Evolutionary conservation across 2,329 filamentous ascomycete genomes (phyloP).

Genomic region (Coccinonectria pachysandricola): DNA sequence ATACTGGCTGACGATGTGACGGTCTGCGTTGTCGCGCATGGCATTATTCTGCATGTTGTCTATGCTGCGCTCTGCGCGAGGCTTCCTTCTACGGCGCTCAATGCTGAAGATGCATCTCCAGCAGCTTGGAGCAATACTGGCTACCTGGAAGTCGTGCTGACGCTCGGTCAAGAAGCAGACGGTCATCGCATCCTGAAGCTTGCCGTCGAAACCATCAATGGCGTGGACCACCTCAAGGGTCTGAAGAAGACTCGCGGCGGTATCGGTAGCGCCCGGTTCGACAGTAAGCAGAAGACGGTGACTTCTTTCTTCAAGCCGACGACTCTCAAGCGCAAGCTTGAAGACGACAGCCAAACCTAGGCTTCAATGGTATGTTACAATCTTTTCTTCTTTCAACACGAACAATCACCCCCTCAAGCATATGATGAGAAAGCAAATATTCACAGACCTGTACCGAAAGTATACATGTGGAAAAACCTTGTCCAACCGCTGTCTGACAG

Average conservation of each 20-base stretch:
- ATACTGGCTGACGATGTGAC: constrained; percentile 20
- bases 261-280: constrained; percentile 67
- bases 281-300: constrained; percentile 65
- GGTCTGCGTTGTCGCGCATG: constrained; percentile 60
- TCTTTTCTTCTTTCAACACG: constrained; percentile 8
- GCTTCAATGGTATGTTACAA: constrained; percentile 29
- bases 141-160: constrained; percentile 28
- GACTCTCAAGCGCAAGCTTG: constrained; percentile 17
- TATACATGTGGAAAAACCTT: constrained; percentile 57
- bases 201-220: constrained; percentile 53
- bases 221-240: constrained; percentile 57
- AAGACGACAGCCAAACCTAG: too few species aligned
- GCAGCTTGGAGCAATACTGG: constrained; percentile 43
- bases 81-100: constrained; percentile 29
- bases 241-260: constrained; percentile 74
- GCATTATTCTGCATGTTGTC: constrained; percentile 64
- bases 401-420: constrained; percentile 12
- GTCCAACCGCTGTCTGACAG: constrained; percentile 77
- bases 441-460: constrained; percentile 82
- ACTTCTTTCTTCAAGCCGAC: constrained; percentile 60
- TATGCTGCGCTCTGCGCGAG: constrained; percentile 51
- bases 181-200: constrained; percentile 19
- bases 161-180: not conserved
- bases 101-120: not conserved
- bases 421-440: constrained; percentile 59